phyloP scores from a whole-genome alignment of 2,329 filamentous ascomycete species.

The Xylariaceae sp. region DNA sequence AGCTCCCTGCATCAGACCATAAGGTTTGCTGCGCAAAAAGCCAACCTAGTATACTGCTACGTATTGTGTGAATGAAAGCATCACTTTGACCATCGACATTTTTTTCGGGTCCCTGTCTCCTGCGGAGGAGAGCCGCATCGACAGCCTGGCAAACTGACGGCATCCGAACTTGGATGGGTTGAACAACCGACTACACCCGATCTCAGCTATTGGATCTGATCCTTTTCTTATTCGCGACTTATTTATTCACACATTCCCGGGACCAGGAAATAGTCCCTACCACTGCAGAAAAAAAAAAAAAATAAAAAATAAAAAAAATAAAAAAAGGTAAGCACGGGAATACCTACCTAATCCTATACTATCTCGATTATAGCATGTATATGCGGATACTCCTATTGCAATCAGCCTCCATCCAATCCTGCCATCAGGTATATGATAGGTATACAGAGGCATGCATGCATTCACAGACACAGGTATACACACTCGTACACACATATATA shows the following conservation, averaged over 20 bases:
- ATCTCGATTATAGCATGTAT: background rate
- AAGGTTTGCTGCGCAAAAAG: background rate
- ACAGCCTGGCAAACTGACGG: slow-evolving; percentile 20
- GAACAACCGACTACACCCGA: slow-evolving; percentile 19
- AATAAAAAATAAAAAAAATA: too few relatives aligned
- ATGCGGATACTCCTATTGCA: background rate
- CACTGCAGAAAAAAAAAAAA: too few relatives aligned
- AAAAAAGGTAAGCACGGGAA: slow-evolving; percentile 1
- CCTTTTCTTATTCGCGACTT: background rate
- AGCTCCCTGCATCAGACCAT: background rate
- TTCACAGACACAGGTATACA: too few relatives aligned
- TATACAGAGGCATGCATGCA: background rate
- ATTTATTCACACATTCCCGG: background rate
- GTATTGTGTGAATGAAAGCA: background rate
- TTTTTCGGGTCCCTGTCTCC: slow-evolving; percentile 1
- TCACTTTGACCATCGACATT: background rate
- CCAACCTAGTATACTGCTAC: background rate
- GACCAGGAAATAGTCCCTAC: background rate
- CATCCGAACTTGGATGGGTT: slow-evolving; percentile 27
- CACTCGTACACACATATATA: too few relatives aligned
- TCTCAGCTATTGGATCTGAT: slow-evolving; percentile 26
- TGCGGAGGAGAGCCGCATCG: slow-evolving; percentile 26
- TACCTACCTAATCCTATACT: slow-evolving; percentile 15
- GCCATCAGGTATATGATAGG: background rate
- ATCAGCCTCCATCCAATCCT: background rate